These are phyloP conservation scores for Prunella vulgaris DNA, from an alignment of 257 asterid genomes.

Conservation along the genomic window DNA sequence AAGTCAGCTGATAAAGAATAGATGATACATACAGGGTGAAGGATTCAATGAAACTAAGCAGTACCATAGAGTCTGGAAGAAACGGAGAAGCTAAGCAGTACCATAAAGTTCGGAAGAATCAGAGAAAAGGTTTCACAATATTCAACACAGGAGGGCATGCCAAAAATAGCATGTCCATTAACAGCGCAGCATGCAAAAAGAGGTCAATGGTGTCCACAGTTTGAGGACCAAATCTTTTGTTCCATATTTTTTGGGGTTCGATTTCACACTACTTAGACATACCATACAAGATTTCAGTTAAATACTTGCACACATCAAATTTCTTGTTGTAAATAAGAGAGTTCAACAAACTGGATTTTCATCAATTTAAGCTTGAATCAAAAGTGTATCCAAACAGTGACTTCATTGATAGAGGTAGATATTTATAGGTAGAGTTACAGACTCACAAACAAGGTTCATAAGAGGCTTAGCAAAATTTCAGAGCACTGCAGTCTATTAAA, in stretches of 20 bases:
- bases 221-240: not conserved
- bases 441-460: not conserved
- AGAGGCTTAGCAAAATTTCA: conserved; percentile 4
- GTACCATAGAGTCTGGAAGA: not conserved
- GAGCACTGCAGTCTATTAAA: not conserved
- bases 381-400: not conserved
- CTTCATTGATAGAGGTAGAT: not conserved
- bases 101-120: not conserved
- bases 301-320: not conserved
- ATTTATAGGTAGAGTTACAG: not conserved
- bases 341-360: not conserved
- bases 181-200: not conserved
- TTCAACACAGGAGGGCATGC: not conserved
- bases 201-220: not conserved
- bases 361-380: not conserved
- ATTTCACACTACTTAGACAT: not conserved
- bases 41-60: not conserved
- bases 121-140: not conserved
- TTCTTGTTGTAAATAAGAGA: not conserved
- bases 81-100: not conserved
- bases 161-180: not conserved
- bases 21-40: not conserved
- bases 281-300: not conserved
- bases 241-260: not conserved
- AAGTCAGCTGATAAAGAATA: not conserved